phyloP scores from a whole-genome alignment of 305 asterid genomes.

The Ajuga reptans region DNA sequence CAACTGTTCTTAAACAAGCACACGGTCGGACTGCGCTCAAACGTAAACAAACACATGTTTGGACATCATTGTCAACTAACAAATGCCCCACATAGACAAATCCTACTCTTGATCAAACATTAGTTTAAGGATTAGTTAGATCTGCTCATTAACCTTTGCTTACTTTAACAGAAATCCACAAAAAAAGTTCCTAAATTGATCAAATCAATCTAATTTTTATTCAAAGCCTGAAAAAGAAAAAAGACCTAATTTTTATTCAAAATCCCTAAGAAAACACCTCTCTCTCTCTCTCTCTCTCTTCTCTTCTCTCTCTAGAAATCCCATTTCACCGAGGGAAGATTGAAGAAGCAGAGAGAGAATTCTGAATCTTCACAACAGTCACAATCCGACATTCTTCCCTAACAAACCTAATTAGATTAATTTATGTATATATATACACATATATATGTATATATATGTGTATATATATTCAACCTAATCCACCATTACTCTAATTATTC shows the following conservation, averaged over 20 bases:
- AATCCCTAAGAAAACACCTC: slow-evolving; percentile 13
- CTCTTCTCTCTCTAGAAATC: slow-evolving; percentile 23
- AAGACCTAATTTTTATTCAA: slow-evolving; percentile 24
- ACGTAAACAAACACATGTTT: slow-evolving; percentile 4
- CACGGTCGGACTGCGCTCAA: too few species aligned
- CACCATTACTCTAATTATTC: slow-evolving; percentile 26
- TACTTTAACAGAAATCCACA: slow-evolving; percentile 25
- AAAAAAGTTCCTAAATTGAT: slow-evolving; percentile 20
- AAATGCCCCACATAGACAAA: slow-evolving; percentile 17
- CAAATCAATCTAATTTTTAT: neutral
- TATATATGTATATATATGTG: too few species aligned
- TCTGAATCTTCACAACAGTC: slow-evolving; percentile 23
- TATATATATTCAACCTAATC: slow-evolving; percentile 36
- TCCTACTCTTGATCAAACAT: neutral
- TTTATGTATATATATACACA: neutral
- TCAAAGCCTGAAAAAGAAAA: slow-evolving; percentile 41
- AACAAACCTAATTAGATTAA: slow-evolving; percentile 25
- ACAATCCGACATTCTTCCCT: slow-evolving; percentile 35
- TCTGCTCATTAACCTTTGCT: slow-evolving; percentile 28
- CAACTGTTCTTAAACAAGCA: too few species aligned
- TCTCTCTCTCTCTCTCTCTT: slow-evolving; percentile 14
- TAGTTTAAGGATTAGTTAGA: slow-evolving; percentile 34
- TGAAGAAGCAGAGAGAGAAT: slow-evolving; percentile 33
- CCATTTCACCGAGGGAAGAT: slow-evolving; percentile 20
- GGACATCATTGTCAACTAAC: slow-evolving; percentile 26